These are phyloP conservation scores for Mycena olivaceomarginata DNA, from an alignment of 768 basidiomycete species.

Conservation along the genomic window DNA sequence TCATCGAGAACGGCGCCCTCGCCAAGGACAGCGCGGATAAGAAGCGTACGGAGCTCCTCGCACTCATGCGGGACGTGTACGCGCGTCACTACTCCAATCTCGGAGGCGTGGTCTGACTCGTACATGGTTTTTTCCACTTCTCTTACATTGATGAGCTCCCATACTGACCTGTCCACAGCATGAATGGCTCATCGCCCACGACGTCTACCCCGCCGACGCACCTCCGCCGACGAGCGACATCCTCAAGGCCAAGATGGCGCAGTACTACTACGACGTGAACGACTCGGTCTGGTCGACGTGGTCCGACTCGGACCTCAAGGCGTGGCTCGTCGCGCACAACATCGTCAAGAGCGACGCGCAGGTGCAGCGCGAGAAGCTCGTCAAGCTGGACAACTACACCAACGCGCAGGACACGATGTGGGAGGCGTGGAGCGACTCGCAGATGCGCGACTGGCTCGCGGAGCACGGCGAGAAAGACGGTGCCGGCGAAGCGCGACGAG, in stretches of 20 bases:
- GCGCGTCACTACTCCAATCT: constrained; percentile 79
- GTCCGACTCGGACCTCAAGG: constrained; percentile 85
- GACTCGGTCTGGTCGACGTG: constrained; percentile 80
- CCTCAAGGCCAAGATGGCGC: constrained; percentile 80
- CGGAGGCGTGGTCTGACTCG: constrained; percentile 79
- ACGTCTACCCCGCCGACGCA: constrained; percentile 75
- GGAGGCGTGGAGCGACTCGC: constrained; percentile 83
- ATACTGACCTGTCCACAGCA: constrained; percentile 63
- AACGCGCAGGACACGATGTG: constrained; percentile 77
- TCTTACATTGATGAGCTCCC: neutral
- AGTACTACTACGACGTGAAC: constrained; percentile 81
- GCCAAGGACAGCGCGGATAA: constrained; percentile 71
- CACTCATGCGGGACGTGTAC: constrained; percentile 82
- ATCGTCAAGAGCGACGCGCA: constrained; percentile 84
- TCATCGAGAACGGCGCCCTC: constrained; percentile 84
- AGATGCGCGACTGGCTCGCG: constrained; percentile 84
- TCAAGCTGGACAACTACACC: constrained; percentile 86
- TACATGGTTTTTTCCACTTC: neutral
- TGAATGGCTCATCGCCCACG: constrained; percentile 89
- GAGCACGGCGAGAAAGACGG: constrained; percentile 81
- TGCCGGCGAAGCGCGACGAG: constrained; percentile 83
- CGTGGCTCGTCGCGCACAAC: constrained; percentile 87
- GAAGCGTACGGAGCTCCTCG: constrained; percentile 80
- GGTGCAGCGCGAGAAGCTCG: constrained; percentile 83
- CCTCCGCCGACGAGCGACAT: constrained; percentile 74